A percentile compares a stretch with the other conserved stretches of the same genome.
Evolutionary conservation across 371 early-diverging fungal species (phyloP).

Genomic region (Thermomucor indicae-seudaticae): DNA sequence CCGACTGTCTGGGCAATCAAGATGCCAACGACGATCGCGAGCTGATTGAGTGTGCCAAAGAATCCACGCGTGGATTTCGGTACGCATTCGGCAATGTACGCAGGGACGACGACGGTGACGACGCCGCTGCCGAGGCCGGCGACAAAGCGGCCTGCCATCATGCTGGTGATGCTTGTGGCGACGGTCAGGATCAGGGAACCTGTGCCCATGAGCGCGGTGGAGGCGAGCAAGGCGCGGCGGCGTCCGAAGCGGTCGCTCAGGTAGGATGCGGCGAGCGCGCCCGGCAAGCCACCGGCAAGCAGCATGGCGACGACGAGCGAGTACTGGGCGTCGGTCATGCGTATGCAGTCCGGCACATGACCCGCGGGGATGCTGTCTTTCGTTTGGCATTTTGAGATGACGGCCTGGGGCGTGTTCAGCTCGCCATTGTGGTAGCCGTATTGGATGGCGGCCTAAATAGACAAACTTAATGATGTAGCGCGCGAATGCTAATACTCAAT

Average conservation of each 20-base stretch:
- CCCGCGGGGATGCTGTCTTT: slow-evolving; percentile 5
- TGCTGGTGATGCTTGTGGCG: slow-evolving; percentile 37
- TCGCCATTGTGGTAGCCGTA: slow-evolving; percentile 84
- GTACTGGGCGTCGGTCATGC: slow-evolving; percentile 74
- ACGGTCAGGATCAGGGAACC: slow-evolving; percentile 69
- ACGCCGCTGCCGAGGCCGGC: slow-evolving; percentile 84
- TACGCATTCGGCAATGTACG: slow-evolving; percentile 85
- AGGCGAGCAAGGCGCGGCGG: slow-evolving; percentile 61
- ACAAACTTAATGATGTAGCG: not conserved
- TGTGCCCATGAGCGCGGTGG: slow-evolving; percentile 53
- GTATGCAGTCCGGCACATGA: slow-evolving; percentile 75
- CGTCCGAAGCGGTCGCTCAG: slow-evolving; percentile 76
- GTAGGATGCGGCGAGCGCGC: slow-evolving; percentile 71
- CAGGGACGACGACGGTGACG: slow-evolving; percentile 80
- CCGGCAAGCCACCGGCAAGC: slow-evolving; percentile 78
- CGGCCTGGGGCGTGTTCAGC: slow-evolving; percentile 70
- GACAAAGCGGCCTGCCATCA: slow-evolving; percentile 78
- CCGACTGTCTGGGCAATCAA: slow-evolving; percentile 65
- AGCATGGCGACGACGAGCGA: slow-evolving; percentile 69
- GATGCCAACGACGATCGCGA: slow-evolving; percentile 83
- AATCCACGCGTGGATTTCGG: slow-evolving; percentile 71
- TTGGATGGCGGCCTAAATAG: slow-evolving; percentile 59
- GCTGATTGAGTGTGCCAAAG: slow-evolving; percentile 79
- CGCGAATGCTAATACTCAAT: too few species aligned
- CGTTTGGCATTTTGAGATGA: slow-evolving; percentile 60